Base-by-base conservation (phyloP, 805 yeast species). In the Candida silvicultrix region DNA sequence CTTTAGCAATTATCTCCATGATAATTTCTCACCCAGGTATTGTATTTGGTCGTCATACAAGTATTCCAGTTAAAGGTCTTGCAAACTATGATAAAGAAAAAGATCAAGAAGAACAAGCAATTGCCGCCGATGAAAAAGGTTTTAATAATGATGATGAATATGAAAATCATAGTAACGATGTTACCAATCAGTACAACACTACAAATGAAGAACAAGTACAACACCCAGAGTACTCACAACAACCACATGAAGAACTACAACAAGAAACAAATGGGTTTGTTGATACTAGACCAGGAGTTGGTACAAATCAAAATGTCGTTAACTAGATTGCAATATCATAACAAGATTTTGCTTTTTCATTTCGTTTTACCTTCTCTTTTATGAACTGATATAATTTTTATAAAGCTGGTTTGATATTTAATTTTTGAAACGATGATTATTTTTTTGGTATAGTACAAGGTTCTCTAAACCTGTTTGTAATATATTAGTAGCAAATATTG, bases 1-100 rank as follows among this genome's bases (percentile, higher is more conserved):
- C 75, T 0, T 40, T 81, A 4, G 77, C 83, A 0, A 58, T 64
- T 37, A 58, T 73, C 3, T 59, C 69, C 4, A 62, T 80, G 57
- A 67, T 85, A 1, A 60, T 76, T 2, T 70, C 75, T 58, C 82
- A 84, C 58, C 96, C 95, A 0, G 86, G 85, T 1, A 57, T 73
- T 34, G 76, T 78, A 2, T 75, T 79, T 36, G 58, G 61, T 12
- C n/a, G 39, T 9, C 20, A 37, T 14, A 9, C 16, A 3, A 21
- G 14, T 3, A 21, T 37, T 21, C 39, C 39, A 12, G 39, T 37
- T 14, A 15, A 37, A 15, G 39, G 39, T 20, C 10, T 37, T 21
- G 11, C 15, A 15, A 37, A 19, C 12, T 21, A 37, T 15, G 15
- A 21, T 11, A 37, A 37, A 15, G 4, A 20, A 20, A 15, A 9